Evolutionary conservation across 2,329 filamentous ascomycete species (phyloP), one percentile per base, ranked within the genome.

Genomic region (Colletotrichum simmondsii): DNA sequence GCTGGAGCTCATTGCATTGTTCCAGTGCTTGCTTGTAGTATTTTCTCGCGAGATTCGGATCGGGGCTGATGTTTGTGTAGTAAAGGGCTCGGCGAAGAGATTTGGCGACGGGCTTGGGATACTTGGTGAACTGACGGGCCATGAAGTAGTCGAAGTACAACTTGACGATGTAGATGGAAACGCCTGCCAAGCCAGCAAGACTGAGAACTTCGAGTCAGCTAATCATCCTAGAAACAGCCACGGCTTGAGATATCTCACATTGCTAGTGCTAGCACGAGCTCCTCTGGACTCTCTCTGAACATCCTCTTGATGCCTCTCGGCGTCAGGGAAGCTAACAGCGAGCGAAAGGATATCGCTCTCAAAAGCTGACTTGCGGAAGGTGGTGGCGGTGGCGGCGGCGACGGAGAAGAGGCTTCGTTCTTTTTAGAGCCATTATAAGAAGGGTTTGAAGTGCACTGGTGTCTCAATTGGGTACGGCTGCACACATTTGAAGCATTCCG

Each of bases 81-180:
- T 96, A 98, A 30, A 98, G 85, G 0, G 95, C 97, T 76, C 92
- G 90, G 37, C 97, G 94, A 59, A 99, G 87, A 73, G 94, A 91
- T 77, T 93, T 92, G 11, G 93, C 93, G 42, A 96, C 91, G 1
- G 91, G 87, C 54, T 93, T 90, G 2, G 94, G 94, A 79, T 87
- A 91, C 71, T 83, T 85, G 63, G 87, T 90, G 77, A 90, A 89
- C 71, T 90, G 85, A 32, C 83, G 79, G 65, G 87, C 85, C 77
- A 90, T 87, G 79, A 90, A 91, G 75, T 88, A 88, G 75, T 83
- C 83, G 74, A 89, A 87, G 81, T 90, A 90, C 61, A 86, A 79
- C 72, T 81, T 83, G 46, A 81, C 75, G 28, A 82, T 79, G 76
- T 86, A 87, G 30, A 77, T 78, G 10, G 80, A 74, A n/a, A 82